Conservation (phyloP, 306 rosid species). For the Cicer pinnatifidum region DNA sequence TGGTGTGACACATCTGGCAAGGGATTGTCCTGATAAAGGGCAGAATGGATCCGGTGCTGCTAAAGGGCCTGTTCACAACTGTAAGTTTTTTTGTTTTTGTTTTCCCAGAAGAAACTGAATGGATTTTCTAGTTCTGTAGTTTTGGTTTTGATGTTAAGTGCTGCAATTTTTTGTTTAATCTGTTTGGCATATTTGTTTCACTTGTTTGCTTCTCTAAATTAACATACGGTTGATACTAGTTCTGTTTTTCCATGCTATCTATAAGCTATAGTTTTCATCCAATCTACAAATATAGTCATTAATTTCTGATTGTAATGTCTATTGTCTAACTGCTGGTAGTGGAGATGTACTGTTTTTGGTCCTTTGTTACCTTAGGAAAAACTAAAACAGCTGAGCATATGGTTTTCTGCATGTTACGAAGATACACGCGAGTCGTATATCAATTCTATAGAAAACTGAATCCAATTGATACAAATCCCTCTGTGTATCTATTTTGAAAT, state of each 20-base stretch:
- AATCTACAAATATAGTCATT: background rate
- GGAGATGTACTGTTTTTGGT: constrained; percentile 20
- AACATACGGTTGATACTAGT: background rate
- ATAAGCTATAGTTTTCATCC: constrained; percentile 21
- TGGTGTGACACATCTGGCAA: constrained; percentile 93
- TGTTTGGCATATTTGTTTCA: constrained; percentile 9
- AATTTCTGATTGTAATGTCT: constrained; percentile 1
- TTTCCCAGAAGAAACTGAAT: background rate
- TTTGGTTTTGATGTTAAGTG: constrained; percentile 35
- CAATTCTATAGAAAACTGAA: background rate
- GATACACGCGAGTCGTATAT: background rate
- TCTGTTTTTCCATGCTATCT: constrained; percentile 25
- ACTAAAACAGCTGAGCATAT: background rate
- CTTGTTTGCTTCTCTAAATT: constrained; percentile 13
- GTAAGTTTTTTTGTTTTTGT: constrained; percentile 50
- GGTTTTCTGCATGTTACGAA: background rate
- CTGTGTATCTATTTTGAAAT: background rate
- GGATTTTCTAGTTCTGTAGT: background rate
- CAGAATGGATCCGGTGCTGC: constrained; percentile 44
- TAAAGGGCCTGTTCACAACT: constrained; percentile 26
- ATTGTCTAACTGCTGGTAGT: constrained; percentile 4
- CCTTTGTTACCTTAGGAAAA: constrained; percentile 14
- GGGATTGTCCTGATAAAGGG: constrained; percentile 83
- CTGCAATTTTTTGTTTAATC: constrained; percentile 13
- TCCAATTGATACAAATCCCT: background rate